These are phyloP conservation scores for Neonectria faginata DNA, from an alignment of 2,329 filamentous ascomycete species.

Conservation along the genomic window DNA sequence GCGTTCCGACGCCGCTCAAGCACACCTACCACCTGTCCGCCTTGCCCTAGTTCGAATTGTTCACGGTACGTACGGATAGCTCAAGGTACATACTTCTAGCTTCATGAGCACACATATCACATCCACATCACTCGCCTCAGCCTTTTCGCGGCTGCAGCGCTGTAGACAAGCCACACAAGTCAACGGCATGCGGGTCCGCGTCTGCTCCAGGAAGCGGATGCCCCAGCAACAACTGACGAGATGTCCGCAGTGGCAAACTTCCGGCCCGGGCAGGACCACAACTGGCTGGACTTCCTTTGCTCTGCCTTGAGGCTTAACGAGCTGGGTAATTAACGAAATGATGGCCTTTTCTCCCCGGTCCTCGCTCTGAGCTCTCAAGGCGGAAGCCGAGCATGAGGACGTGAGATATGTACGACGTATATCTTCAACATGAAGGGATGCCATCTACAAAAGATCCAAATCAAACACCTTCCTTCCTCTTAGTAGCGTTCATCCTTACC, in stretches of 20 bases:
- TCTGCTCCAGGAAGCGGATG: conserved; percentile 13
- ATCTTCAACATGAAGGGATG: neutral
- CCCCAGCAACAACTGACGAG: conserved; percentile 6
- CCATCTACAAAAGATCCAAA: neutral
- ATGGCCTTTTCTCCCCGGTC: neutral
- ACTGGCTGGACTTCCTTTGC: neutral
- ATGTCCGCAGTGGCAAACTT: neutral
- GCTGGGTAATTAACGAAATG: neutral
- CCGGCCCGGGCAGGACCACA: conserved; percentile 3
- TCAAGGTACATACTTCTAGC: neutral
- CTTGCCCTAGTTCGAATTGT: conserved; percentile 6
- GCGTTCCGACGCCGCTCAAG: conserved; percentile 1
- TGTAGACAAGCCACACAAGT: conserved; percentile 27
- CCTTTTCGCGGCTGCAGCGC: conserved; percentile 24
- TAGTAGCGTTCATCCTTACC: neutral
- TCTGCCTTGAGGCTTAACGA: neutral
- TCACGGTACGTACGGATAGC: conserved; percentile 2
- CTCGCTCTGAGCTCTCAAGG: no score
- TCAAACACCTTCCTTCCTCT: neutral
- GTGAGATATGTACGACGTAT: neutral
- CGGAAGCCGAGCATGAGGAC: neutral
- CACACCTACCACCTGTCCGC: conserved; percentile 10
- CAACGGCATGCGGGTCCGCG: conserved; percentile 22
- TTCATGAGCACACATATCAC: conserved; percentile 10
- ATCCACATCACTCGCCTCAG: conserved; percentile 18